Conservation (phyloP, 768 basidiomycete genomes). For the Macrolepiota dolichaula region DNA sequence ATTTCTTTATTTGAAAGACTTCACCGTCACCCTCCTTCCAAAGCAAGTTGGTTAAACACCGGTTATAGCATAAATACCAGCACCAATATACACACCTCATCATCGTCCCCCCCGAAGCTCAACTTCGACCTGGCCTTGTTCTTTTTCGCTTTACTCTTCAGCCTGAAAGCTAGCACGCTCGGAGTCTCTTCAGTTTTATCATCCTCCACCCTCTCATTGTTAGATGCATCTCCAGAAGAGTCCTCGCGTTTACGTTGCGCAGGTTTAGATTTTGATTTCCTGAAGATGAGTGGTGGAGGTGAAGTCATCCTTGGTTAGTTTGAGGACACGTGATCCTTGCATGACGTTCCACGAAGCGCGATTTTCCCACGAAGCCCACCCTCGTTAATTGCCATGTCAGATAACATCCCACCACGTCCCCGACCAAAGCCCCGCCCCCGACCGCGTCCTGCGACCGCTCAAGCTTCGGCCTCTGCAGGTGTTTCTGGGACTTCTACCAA, state of each 20-base stretch:
- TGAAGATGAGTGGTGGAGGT: conserved; percentile 47
- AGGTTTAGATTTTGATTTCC: conserved; percentile 42
- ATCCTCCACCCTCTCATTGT: conserved; percentile 8
- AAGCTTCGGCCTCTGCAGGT: conserved; percentile 7
- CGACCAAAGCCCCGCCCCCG: conserved; percentile 59
- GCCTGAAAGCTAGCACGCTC: conserved; percentile 55
- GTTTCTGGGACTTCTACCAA: conserved; percentile 13
- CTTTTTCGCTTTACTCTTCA: conserved; percentile 72
- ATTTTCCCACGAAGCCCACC: conserved; percentile 38
- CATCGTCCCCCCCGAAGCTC: conserved; percentile 71
- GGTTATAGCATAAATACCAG: not conserved
- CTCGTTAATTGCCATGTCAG: conserved; percentile 30
- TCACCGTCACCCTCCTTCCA: conserved; percentile 56
- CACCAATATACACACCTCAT: conserved; percentile 47
- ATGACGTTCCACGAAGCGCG: conserved; percentile 22
- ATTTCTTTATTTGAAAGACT: conserved; percentile 79
- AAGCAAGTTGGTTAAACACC: conserved; percentile 23
- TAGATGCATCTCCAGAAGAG: conserved; percentile 32
- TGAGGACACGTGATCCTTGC: conserved; percentile 29
- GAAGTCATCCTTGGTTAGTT: conserved; percentile 31
- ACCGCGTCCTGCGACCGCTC: conserved; percentile 25
- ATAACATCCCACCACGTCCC: conserved; percentile 40
- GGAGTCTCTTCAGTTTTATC: conserved; percentile 49
- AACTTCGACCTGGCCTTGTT: conserved; percentile 62
- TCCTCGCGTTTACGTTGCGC: conserved; percentile 35